Percentiles rank a stretch among this genome's conserved stretches.
Evolutionary conservation across 306 rosid species (phyloP).

Genomic region (Citrullus colocynthis): DNA sequence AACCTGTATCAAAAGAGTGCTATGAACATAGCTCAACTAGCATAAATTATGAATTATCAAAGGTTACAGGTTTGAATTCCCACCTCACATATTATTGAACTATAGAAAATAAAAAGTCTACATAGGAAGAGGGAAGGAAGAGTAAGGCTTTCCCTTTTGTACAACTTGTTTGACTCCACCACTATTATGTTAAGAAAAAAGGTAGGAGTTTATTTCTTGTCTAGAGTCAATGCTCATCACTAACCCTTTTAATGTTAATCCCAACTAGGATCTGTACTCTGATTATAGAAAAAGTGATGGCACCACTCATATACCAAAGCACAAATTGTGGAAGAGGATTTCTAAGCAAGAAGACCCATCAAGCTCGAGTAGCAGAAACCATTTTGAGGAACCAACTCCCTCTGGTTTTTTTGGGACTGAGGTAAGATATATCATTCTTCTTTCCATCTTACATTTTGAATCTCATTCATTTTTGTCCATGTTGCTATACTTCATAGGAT

Average conservation of each 20-base stretch:
- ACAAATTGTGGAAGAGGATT: slow-evolving; percentile 2
- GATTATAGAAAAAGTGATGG: neutral
- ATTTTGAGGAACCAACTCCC: slow-evolving; percentile 15
- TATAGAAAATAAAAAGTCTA: too few species aligned
- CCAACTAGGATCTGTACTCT: slow-evolving; percentile 17
- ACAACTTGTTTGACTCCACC: neutral
- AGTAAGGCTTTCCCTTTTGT: neutral
- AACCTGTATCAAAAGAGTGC: too few species aligned
- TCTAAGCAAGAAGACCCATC: slow-evolving; percentile 10
- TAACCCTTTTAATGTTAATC: neutral
- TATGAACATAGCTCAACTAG: too few species aligned
- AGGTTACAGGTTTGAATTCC: too few species aligned
- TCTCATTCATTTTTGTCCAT: slow-evolving; percentile 4
- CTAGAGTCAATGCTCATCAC: neutral
- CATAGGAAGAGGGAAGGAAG: neutral
- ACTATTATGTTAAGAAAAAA: neutral
- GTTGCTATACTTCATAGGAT: neutral
- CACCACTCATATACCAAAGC: slow-evolving; percentile 11
- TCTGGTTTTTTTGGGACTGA: slow-evolving; percentile 2
- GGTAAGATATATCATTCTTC: slow-evolving; percentile 11
- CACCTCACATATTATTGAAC: too few species aligned
- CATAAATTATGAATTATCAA: too few species aligned
- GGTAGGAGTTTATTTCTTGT: neutral
- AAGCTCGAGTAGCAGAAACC: slow-evolving; percentile 10
- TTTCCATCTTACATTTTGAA: neutral